Conservation (phyloP, 805 yeast species). For the Lachancea waltii region DNA sequence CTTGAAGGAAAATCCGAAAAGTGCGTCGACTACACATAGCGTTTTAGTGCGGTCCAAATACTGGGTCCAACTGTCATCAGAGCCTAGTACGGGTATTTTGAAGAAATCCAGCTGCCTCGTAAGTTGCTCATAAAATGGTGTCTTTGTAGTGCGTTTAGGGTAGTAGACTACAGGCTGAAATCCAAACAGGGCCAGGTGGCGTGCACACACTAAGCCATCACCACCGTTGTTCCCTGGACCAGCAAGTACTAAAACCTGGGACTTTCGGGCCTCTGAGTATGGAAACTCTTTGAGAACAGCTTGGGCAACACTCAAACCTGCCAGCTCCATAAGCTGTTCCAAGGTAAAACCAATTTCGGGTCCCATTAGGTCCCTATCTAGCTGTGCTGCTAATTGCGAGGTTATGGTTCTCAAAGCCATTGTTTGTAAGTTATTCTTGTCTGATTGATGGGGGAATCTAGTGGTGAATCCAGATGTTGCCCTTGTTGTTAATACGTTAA, state of each 20-base stretch:
- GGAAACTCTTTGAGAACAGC: constrained; percentile 69
- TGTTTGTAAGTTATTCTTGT: background rate
- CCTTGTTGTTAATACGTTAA: background rate
- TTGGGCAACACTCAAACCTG: constrained; percentile 91
- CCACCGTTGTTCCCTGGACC: constrained; percentile 98
- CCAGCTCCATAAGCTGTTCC: constrained; percentile 73
- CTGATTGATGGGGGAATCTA: background rate
- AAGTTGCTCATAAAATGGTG: constrained; percentile 52
- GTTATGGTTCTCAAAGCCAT: constrained; percentile 36
- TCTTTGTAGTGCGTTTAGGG: constrained; percentile 58
- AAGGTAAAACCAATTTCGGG: constrained; percentile 43
- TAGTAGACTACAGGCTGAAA: constrained; percentile 71
- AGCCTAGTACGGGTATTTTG: constrained; percentile 49
- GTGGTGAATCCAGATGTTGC: background rate
- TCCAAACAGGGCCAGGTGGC: constrained; percentile 80
- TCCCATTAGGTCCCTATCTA: constrained; percentile 86
- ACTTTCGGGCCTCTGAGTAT: constrained; percentile 32
- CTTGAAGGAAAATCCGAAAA: constrained; percentile 89
- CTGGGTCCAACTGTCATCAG: constrained; percentile 30
- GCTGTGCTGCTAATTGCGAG: constrained; percentile 56
- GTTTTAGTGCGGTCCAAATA: constrained; percentile 32
- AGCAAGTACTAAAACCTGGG: constrained; percentile 59
- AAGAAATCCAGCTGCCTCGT: constrained; percentile 61
- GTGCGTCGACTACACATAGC: constrained; percentile 62
- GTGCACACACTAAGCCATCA: constrained; percentile 92